Percentiles rank a stretch among this genome's conserved stretches.
These are phyloP conservation scores for Leishmania tarentolae DNA, from an alignment of 208 protist species.

Conservation along the genomic window DNA sequence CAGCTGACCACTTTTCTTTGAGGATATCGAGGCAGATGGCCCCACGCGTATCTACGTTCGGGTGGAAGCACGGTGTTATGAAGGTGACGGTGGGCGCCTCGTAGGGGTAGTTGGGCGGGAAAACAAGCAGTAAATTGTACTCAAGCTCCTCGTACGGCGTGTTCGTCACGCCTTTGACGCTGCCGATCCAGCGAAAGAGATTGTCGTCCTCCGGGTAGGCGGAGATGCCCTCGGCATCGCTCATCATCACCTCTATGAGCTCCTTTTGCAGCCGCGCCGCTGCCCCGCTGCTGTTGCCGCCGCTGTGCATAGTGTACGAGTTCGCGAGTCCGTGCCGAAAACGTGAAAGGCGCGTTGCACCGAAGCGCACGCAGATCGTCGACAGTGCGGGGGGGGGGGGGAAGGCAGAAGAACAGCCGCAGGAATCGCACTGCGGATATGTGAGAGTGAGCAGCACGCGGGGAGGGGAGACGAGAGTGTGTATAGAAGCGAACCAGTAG, in stretches of 20 bases:
- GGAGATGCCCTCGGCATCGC: constrained; percentile 84
- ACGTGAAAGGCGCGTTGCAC: background rate
- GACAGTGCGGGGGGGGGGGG: background rate
- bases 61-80: constrained; percentile 95
- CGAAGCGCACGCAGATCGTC: background rate
- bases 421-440: background rate
- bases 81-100: constrained; percentile 93
- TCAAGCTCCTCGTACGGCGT: constrained; percentile 94
- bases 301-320: constrained; percentile 14
- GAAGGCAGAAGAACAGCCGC: background rate
- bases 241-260: constrained; percentile 94
- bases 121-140: constrained; percentile 92
- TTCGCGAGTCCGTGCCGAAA: background rate
- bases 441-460: background rate
- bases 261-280: constrained; percentile 91
- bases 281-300: constrained; percentile 44
- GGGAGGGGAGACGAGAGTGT: background rate
- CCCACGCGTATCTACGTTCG: constrained; percentile 94
- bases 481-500: background rate
- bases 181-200: constrained; percentile 93
- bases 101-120: constrained; percentile 95
- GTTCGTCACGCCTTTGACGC: constrained; percentile 76
- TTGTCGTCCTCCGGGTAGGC: constrained; percentile 96
- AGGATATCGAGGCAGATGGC: constrained; percentile 98
- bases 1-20: constrained; percentile 97